Evolutionary conservation across 192 early-diverging fungal genomes (phyloP).

Genomic region (Kappamyces sp.): DNA sequence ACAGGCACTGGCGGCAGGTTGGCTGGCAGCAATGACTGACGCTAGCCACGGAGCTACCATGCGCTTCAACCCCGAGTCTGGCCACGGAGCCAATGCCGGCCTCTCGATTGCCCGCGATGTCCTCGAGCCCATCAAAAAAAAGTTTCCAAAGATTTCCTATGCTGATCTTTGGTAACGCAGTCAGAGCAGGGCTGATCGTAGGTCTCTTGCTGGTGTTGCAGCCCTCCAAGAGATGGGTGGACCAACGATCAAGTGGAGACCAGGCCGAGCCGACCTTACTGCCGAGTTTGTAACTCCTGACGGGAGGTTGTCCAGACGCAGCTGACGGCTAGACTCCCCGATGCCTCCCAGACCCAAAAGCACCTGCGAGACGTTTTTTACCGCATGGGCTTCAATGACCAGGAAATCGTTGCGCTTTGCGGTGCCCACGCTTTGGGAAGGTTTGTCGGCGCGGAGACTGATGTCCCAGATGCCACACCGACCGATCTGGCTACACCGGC

Average conservation of each 20-base stretch:
- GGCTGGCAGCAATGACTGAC: slow-evolving; percentile 30
- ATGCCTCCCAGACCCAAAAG: slow-evolving; percentile 48
- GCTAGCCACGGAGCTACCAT: slow-evolving; percentile 70
- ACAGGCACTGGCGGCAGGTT: slow-evolving; percentile 20
- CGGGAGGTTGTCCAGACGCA: too few relatives aligned
- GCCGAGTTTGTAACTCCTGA: slow-evolving; percentile 36
- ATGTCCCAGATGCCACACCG: slow-evolving; percentile 57
- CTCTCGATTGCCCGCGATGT: slow-evolving; percentile 34
- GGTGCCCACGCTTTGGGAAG: slow-evolving; percentile 64
- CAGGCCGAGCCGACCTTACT: slow-evolving; percentile 35
- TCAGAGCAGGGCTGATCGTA: too few relatives aligned
- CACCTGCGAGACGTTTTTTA: slow-evolving; percentile 60
- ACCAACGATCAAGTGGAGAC: slow-evolving; percentile 56
- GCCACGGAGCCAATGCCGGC: slow-evolving; percentile 62
- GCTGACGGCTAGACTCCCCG: slow-evolving; percentile 72
- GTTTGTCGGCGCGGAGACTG: background rate
- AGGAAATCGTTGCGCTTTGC: slow-evolving; percentile 64
- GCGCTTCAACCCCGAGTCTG: slow-evolving; percentile 49
- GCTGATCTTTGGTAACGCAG: slow-evolving; percentile 74
- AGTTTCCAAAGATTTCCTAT: slow-evolving; percentile 58
- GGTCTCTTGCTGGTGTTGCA: slow-evolving; percentile 62
- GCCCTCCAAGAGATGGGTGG: slow-evolving; percentile 66
- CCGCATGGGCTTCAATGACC: slow-evolving; percentile 67
- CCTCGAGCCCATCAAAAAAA: slow-evolving; percentile 57
- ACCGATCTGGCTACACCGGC: slow-evolving; percentile 63